Evolutionary conservation across 1,284 basidiomycete species (phyloP), one percentile per base, ranked within the genome.

Genomic region (Leccinum subrobustum): DNA sequence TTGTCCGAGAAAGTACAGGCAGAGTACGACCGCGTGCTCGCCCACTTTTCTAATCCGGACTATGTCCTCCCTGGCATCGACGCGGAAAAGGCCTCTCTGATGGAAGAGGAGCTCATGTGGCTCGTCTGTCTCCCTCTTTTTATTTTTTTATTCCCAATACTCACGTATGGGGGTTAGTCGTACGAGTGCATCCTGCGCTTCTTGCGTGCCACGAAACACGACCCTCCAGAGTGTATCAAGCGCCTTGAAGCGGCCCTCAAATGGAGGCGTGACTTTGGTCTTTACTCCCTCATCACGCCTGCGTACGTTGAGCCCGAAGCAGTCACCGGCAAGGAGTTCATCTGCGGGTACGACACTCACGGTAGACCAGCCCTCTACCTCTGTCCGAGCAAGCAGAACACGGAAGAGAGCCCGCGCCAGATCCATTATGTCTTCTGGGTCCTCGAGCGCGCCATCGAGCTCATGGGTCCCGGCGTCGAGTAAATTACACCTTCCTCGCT

Each of bases 351-450:
- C 72, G 93, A 96, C 71, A 72, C 71, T 6, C 69, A 70, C 16
- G 80, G 88, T 7, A 78, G 91, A 60, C 93, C 93, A 0, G 86
- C 83, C 1, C 72, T 91, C 42, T 95, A 94, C 76, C 83, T 95
- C 78, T 84, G 89, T 44, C 93, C 93, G 0, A 91, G 88, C 64
- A 83, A 85, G 50, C 92, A 95, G 73, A 95, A 95, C 73, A 95
- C 92, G 0, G 81, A 85, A n/a, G 89, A 88, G 64, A 77, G 82
- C 20, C 81, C 82, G 0, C 80, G 89, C 42, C 92, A 95, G 75
- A 83, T 95, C 54, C 83, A 92, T 58, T 91, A 85, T 70, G 78
- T 83, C 0, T 85, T 94, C 35, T 95, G 87, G 83, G 79, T 86
- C 75, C 70, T 92, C 16, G 91, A 92, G 69, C 82, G 87, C 2